Percentiles rank a stretch among this genome's conserved stretches.
These are phyloP conservation scores for Zygnema circumcarinatum DNA, from an alignment of 139 green algal genomes.

Conservation along the genomic window DNA sequence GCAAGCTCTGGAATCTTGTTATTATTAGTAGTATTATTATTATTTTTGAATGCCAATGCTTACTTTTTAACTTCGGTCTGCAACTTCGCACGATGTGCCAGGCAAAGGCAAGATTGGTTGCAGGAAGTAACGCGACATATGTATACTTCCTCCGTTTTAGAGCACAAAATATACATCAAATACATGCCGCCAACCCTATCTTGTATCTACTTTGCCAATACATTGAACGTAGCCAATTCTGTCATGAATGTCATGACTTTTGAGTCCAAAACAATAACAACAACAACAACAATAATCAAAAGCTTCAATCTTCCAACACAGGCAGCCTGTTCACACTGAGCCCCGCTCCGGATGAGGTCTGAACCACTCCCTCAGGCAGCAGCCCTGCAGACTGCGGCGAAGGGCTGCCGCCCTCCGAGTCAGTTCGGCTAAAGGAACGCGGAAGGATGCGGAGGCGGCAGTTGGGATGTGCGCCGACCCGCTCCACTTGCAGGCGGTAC, in stretches of 20 bases:
- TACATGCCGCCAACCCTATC: neutral
- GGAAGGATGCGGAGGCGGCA: constrained; percentile 54
- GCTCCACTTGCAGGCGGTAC: constrained; percentile 35
- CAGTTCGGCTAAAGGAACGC: neutral
- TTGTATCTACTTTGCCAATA: too few relatives aligned
- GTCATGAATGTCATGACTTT: too few relatives aligned
- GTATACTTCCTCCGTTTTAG: neutral
- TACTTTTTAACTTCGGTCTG: too few relatives aligned
- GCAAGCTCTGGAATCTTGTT: too few relatives aligned
- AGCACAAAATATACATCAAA: neutral
- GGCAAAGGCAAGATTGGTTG: too few relatives aligned
- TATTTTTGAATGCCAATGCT: too few relatives aligned
- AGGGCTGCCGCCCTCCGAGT: neutral
- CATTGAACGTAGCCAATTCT: too few relatives aligned
- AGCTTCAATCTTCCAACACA: constrained; percentile 9
- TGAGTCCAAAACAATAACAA: neutral
- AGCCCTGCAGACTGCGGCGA: neutral
- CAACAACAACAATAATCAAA: neutral
- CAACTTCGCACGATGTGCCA: too few relatives aligned
- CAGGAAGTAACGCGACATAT: neutral
- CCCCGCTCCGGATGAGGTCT: neutral
- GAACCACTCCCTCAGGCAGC: neutral
- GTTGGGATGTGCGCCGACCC: constrained; percentile 13
- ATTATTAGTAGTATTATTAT: too few relatives aligned
- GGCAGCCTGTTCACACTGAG: constrained; percentile 9